Evolutionary conservation across 2,329 filamentous ascomycete genomes (phyloP), one percentile per base, ranked within the genome.

Genomic region (Stemphylium beticola): DNA sequence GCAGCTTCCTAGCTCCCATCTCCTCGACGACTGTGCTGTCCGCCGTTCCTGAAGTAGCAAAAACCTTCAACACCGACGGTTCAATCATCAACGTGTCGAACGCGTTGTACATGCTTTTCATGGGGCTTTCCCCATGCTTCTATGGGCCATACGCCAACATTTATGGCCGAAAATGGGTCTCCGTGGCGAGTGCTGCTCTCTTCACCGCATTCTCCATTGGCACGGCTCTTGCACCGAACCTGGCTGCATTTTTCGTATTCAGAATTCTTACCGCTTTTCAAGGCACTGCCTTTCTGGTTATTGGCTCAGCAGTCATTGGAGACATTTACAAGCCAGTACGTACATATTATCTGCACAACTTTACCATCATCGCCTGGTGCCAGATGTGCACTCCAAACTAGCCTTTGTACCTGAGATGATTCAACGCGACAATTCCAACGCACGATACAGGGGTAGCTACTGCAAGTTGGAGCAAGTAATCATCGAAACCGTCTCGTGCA

Each of bases 1-100:
- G 89, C 75, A 86, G 87, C 22, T 91, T 93, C 60, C 78, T 93
- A 39, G 87, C 90, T 1, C 91, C 91, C 0, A 84, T 91, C 20
- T 89, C 86, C 2, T 90, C 86, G 34, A 93, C 90, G 0, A 87
- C 87, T 1, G 85, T 93, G 8, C 75, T 93, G 11, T 83, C 89
- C 1, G 90, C 89, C 2, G 85, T 89, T 1, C 89, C 90, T 1
- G 90, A 93, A 72, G 86, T 93, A 4, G 88, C 89, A 1, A 72
- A 70, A 4, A 86, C 84, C 7, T 91, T 84, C 69, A 60, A 78
- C 34, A 91, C 87, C 0, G 88, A 84, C 0, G 87, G 87, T 4
- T 83, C 83, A 9, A 82, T 92, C 52, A 86, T 93, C 70, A 90
- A 91, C 68, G 74, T 89, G 39, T 87, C 84, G 67, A 93, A 93